Percentiles rank a stretch among this genome's conserved stretches.
Evolutionary conservation across 331 rosid species (phyloP).

Genomic region (Pyrus hybrid): DNA sequence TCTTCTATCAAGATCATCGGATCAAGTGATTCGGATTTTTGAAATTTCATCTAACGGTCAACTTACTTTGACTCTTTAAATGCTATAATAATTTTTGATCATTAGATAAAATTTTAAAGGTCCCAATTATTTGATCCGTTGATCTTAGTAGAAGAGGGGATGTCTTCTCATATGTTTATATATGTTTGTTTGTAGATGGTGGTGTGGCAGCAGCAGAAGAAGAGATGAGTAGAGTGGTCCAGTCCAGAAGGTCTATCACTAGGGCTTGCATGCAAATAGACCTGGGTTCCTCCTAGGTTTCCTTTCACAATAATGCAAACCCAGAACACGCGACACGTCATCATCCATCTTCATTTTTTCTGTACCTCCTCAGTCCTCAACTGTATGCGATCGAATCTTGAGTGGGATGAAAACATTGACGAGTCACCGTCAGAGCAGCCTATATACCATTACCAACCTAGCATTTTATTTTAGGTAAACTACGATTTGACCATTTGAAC

Average conservation of each 20-base stretch:
- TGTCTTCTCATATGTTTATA: no score
- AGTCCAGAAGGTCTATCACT: background rate
- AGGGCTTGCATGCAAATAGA: background rate
- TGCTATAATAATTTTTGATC: no score
- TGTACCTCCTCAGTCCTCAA: background rate
- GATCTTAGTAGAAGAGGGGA: accelerated
- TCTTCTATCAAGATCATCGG: no score
- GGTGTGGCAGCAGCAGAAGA: no score
- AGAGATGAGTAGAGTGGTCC: background rate
- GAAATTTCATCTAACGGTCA: no score
- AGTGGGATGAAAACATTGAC: background rate
- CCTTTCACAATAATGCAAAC: background rate
- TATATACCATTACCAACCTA: background rate
- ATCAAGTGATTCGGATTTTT: no score
- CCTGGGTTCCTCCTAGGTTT: conserved; percentile 7
- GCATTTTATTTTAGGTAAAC: background rate
- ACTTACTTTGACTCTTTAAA: no score
- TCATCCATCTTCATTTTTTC: no score
- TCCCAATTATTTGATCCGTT: accelerated
- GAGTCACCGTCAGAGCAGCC: background rate
- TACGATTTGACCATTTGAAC: accelerated
- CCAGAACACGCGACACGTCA: no score
- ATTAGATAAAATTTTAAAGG: no score
- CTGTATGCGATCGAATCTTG: background rate
- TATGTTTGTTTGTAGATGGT: no score